phyloP scores from a whole-genome alignment of 2,329 filamentous ascomycete species.

The Penicillium sp. region DNA sequence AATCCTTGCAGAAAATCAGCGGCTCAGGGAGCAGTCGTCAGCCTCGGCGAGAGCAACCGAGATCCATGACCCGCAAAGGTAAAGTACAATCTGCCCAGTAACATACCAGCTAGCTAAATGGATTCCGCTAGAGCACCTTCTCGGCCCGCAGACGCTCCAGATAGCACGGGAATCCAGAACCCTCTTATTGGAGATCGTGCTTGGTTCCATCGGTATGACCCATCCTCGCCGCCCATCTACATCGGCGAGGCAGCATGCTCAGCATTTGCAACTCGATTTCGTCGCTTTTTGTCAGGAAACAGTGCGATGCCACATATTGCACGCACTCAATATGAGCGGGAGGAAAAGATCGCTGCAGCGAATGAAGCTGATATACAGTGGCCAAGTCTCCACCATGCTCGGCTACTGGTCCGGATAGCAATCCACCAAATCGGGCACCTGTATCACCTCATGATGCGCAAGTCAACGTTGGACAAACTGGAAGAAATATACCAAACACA shows the following conservation, averaged over 20 bases:
- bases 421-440: conserved; percentile 38
- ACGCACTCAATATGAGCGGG: conserved; percentile 36
- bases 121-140: conserved; percentile 7
- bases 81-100: not conserved
- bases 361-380: conserved; percentile 33
- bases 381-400: conserved; percentile 39
- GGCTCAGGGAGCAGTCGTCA: conserved; percentile 32
- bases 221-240: conserved; percentile 39
- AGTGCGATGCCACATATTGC: conserved; percentile 35
- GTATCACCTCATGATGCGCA: conserved; percentile 40
- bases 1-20: conserved; percentile 35
- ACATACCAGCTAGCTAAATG: not conserved
- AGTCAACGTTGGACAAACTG: conserved; percentile 41
- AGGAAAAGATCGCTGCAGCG: conserved; percentile 31
- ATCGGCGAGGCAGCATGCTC: conserved; percentile 43
- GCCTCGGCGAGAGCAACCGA: conserved; percentile 30
- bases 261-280: conserved; percentile 42
- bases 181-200: conserved; percentile 38
- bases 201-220: conserved; percentile 40
- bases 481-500: conserved; percentile 40
- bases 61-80: conserved; percentile 17
- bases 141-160: conserved; percentile 23
- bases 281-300: conserved; percentile 37
- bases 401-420: conserved; percentile 39
- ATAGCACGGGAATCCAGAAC: conserved; percentile 35